Evolutionary conservation across 371 early-diverging fungal species (phyloP).

Genomic region (Mucor piriformis): DNA sequence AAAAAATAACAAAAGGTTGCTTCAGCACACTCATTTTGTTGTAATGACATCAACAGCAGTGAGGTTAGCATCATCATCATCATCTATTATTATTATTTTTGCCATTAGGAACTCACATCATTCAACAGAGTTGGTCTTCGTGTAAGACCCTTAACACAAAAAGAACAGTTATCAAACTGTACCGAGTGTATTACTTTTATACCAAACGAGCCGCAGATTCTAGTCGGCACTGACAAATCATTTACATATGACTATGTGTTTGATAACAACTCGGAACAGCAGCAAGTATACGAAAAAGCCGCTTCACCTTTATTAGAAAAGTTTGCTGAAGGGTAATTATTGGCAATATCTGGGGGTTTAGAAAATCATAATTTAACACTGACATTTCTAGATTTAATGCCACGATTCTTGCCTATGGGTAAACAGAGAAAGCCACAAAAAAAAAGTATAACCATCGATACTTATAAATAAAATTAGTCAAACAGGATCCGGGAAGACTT

Average conservation of each 20-base stretch:
- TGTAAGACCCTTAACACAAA: conserved; percentile 75
- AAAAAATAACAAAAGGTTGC: background rate
- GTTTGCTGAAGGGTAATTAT: conserved; percentile 80
- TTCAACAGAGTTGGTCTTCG: conserved; percentile 73
- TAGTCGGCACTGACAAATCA: conserved; percentile 64
- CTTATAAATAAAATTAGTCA: background rate
- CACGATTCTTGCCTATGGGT: background rate
- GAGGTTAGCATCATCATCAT: conserved; percentile 7
- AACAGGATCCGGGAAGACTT: conserved; percentile 57
- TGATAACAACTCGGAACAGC: conserved; percentile 66
- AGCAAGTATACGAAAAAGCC: conserved; percentile 66
- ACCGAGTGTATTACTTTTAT: conserved; percentile 69
- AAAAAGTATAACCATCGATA: background rate
- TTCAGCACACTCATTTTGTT: background rate
- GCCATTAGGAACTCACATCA: background rate
- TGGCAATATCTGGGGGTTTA: background rate
- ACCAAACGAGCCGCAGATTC: conserved; percentile 63
- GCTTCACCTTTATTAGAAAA: conserved; percentile 76
- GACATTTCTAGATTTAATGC: background rate
- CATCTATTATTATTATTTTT: background rate
- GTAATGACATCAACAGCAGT: conserved; percentile 24
- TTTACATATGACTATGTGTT: conserved; percentile 90
- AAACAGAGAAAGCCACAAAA: background rate
- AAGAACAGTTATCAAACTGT: conserved; percentile 68
- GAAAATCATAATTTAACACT: background rate